phyloP scores from a whole-genome alignment of 2,329 filamentous ascomycete species.

The Exophiala oligosperma region DNA sequence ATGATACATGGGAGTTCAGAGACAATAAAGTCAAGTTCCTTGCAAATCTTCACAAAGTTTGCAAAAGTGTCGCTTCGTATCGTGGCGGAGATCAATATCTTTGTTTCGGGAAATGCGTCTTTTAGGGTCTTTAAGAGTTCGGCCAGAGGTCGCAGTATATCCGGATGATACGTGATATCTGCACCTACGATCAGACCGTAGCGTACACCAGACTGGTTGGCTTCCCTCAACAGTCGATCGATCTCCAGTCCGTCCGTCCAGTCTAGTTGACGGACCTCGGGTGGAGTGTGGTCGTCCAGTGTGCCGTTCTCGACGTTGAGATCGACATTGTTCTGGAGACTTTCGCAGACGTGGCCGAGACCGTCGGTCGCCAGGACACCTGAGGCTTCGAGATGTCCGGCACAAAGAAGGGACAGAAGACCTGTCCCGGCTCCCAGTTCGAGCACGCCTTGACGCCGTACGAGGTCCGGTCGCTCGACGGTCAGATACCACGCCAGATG shows the following conservation, averaged over 20 bases:
- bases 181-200: slow-evolving; percentile 26
- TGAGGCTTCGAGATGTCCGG: slow-evolving; percentile 56
- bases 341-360: slow-evolving; percentile 46
- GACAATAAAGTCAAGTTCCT: slow-evolving; percentile 36
- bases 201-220: slow-evolving; percentile 2
- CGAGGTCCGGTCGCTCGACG: slow-evolving; percentile 43
- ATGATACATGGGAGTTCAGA: slow-evolving; percentile 44
- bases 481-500: slow-evolving; percentile 63
- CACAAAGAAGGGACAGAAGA: slow-evolving; percentile 63
- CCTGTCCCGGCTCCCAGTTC: slow-evolving; percentile 69
- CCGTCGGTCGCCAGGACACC: slow-evolving; percentile 64
- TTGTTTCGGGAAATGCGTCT: slow-evolving; percentile 23
- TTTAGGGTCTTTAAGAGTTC: slow-evolving; percentile 18
- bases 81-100: slow-evolving; percentile 61
- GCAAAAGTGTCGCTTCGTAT: slow-evolving; percentile 65
- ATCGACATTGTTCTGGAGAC: slow-evolving; percentile 39
- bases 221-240: slow-evolving; percentile 13
- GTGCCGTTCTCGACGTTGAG: slow-evolving; percentile 32
- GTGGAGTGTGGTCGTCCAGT: slow-evolving; percentile 1
- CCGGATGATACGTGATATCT: slow-evolving; percentile 30
- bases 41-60: slow-evolving; percentile 58
- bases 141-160: slow-evolving; percentile 26
- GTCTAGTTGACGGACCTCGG: slow-evolving; percentile 22
- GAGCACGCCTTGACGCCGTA: slow-evolving; percentile 57
- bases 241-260: slow-evolving; percentile 23